A percentile compares a stretch with the other conserved stretches of the same genome.
phyloP scores from a whole-genome alignment of 306 rosid genomes.

The Sicyos edulis region DNA sequence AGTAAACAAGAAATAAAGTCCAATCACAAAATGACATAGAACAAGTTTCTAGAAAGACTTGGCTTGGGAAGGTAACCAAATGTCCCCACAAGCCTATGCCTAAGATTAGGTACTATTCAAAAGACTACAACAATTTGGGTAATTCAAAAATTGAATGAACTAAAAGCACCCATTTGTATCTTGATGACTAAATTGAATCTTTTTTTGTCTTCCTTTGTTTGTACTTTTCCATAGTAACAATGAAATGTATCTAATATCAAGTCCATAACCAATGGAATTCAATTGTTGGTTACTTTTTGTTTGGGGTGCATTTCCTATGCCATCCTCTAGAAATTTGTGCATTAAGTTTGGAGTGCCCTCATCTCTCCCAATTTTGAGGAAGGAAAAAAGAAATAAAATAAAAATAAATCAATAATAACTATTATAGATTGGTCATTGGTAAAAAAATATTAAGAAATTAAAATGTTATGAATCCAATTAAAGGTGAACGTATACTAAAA shows the following conservation, averaged over 20 bases:
- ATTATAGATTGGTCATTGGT: too few relatives aligned
- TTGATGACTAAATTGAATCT: background rate
- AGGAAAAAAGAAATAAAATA: background rate
- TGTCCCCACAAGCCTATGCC: conserved; percentile 8
- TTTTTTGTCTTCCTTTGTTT: background rate
- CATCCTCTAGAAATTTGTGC: background rate
- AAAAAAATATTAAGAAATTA: too few relatives aligned
- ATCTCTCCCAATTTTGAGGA: background rate
- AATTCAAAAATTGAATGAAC: background rate
- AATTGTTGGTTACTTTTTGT: background rate
- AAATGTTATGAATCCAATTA: too few relatives aligned
- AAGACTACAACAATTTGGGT: background rate
- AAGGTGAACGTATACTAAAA: too few relatives aligned
- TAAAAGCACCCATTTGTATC: background rate
- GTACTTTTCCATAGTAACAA: background rate
- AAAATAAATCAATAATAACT: too few relatives aligned
- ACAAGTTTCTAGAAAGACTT: background rate
- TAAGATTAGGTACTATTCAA: background rate
- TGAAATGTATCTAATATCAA: background rate
- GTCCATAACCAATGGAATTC: background rate
- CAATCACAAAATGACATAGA: background rate
- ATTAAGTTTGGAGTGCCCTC: background rate
- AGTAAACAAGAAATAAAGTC: background rate
- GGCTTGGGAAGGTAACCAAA: conserved; percentile 1
- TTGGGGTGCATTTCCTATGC: background rate